Base-by-base conservation (phyloP, 805 yeast species). In the Starmerella ratchasimensis region DNA sequence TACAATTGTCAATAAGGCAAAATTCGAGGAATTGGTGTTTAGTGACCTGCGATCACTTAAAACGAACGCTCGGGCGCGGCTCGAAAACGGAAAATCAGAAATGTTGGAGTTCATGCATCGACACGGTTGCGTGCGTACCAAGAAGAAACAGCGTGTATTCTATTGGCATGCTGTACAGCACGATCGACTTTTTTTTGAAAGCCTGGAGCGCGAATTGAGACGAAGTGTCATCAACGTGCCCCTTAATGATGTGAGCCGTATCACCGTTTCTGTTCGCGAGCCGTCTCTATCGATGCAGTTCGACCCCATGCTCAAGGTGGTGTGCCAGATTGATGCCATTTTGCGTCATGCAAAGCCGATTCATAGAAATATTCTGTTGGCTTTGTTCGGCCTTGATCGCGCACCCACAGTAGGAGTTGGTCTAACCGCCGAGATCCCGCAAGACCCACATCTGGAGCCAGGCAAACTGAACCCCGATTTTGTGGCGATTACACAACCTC, bases 91-190 rank as follows among this genome's bases (percentile, higher is more conserved):
- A 13, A 74, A 80, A 54, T 81, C 94, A 0, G 76, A 74, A 25
- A 84, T 88, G 55, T 63, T 88, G 42, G 80, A 78, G 45, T 84
- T 88, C 51, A 63, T 88, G 20, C 83, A 80, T 60, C 80, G 77
- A 53, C 81, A 88, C 55, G 74, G 76, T 46, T 88, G 97, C 55
- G 65, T 88, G 19, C 69, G 94, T 50, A 88, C 98, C 0, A 96
- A 88, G 52, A 88, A 88, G 68, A 88, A 90, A 53, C 98, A 88
- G 56, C 88, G 90, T 54, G 96, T 88, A 30, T 88, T 88, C 56
- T 83, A 79, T 58, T 90, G 97, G 97, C 84, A 80, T 57, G 79
- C 86, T 53, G 96, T 90, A 8, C 90, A 90, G 18, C 97, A 88
- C 58, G 94, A 86, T 54, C 75, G 79, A 54, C 63, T 88, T 31